Conservation (phyloP, 768 basidiomycete species). For the Mycena venus region DNA sequence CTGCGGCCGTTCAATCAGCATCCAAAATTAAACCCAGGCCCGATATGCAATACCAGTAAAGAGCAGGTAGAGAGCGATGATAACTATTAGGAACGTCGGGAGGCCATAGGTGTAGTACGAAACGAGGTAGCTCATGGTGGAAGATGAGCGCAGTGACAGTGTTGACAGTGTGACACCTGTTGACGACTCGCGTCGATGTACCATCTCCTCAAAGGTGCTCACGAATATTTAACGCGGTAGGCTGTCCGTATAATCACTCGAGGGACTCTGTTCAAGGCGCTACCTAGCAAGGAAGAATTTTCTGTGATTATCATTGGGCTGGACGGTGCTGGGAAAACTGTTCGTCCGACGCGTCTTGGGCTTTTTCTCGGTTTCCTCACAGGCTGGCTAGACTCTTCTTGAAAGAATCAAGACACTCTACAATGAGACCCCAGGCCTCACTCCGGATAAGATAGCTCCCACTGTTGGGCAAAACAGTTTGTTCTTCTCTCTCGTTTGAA, state of each 20-base stretch:
- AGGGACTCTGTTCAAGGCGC: neutral
- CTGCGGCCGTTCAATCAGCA: conserved; percentile 51
- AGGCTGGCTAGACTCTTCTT: conserved; percentile 78
- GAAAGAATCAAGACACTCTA: conserved; percentile 96
- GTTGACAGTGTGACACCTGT: conserved; percentile 35
- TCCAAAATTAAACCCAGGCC: conserved; percentile 33
- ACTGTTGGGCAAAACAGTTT: conserved; percentile 98
- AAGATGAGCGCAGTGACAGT: conserved; percentile 14
- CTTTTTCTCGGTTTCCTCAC: neutral
- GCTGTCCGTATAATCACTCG: conserved; percentile 8
- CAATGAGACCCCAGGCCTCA: conserved; percentile 87
- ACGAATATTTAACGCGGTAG: conserved; percentile 90
- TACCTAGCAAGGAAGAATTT: conserved; percentile 85
- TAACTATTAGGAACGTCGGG: conserved; percentile 70
- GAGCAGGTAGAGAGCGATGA: conserved; percentile 88
- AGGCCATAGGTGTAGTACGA: conserved; percentile 79
- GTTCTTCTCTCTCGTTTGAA: conserved; percentile 41
- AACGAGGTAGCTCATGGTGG: conserved; percentile 60
- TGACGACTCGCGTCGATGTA: conserved; percentile 74
- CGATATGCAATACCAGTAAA: conserved; percentile 76
- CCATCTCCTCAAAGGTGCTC: conserved; percentile 92
- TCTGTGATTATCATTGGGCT: conserved; percentile 95
- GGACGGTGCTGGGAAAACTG: conserved; percentile 94
- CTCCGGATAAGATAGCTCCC: conserved; percentile 93
- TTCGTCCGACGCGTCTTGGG: conserved; percentile 43